Percentiles rank a stretch among this genome's conserved stretches.
Conservation (phyloP, 2,329 filamentous ascomycete species). For the Talaromyces funiculosus region DNA sequence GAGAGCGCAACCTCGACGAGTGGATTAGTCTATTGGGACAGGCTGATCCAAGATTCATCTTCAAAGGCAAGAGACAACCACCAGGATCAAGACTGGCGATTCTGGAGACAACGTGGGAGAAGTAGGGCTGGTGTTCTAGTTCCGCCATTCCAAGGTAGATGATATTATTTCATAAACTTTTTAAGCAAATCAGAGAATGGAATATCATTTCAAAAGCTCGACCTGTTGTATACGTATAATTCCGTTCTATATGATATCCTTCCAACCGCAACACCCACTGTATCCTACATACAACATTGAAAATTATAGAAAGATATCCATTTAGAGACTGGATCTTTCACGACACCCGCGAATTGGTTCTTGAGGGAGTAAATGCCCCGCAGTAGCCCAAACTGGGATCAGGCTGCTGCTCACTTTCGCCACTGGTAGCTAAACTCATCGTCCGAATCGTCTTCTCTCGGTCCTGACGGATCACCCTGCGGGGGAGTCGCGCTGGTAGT, state of each 20-base stretch:
- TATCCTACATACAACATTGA: too few relatives aligned
- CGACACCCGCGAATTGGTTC: too few relatives aligned
- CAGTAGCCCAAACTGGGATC: neutral
- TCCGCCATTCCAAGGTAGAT: too few relatives aligned
- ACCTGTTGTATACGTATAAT: too few relatives aligned
- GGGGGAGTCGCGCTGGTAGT: neutral
- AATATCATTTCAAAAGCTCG: too few relatives aligned
- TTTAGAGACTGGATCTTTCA: too few relatives aligned
- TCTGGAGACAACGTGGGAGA: constrained; percentile 2
- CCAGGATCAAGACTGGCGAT: constrained; percentile 3
- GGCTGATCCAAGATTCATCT: constrained; percentile 4
- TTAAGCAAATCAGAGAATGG: too few relatives aligned
- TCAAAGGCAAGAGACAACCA: constrained; percentile 2
- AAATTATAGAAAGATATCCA: too few relatives aligned
- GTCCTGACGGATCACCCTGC: neutral
- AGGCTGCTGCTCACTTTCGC: neutral
- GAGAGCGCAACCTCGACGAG: constrained; percentile 1
- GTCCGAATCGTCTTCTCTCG: neutral
- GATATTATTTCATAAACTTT: too few relatives aligned
- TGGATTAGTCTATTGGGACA: constrained; percentile 4
- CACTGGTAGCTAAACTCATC: neutral
- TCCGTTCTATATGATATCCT: too few relatives aligned
- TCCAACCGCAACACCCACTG: too few relatives aligned
- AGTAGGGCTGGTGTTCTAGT: neutral
- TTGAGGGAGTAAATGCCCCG: too few relatives aligned